Evolutionary conservation across 2,329 filamentous ascomycete species (phyloP), one percentile per base, ranked within the genome.

Genomic region (Parasarocladium wereldwijsianum): DNA sequence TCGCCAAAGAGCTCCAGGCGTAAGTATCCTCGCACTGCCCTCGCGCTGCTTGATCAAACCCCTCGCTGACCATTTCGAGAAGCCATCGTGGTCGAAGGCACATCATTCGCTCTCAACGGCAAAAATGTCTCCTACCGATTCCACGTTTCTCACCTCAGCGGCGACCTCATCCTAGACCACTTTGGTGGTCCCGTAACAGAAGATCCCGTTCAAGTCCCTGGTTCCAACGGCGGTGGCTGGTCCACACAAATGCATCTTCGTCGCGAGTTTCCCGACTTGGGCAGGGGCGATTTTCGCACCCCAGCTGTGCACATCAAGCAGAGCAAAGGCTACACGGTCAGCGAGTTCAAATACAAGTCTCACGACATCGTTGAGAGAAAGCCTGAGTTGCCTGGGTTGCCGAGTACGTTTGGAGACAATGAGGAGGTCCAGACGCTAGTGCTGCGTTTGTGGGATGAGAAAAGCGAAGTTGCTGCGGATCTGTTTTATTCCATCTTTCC

Each of bases 401-500:
- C 73, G 0, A 56, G 67, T 1, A 76, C 71, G 0, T 76, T 69
- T 39, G 72, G 71, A 7, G 43, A 43, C 2, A 65, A 60, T 2
- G 48, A 54, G 1, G 62, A 76, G 31, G 72, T 73, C 1, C 61
- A 66, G 5, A 77, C 72, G 0, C 47, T 78, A 8, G 52, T 67
- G 8, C 55, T 78, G 0, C 61, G 62, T 31, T 41, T 77, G 26
- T 64, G 64, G 37, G 73, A 78, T 42, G 65, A 66, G 23, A 61
- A 66, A 39, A 72, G 66, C 23, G 55, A 62, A 11, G 56, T 77
- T 4, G 62, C 58, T 0, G 72, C 68, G 0, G 68, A 70, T 17
- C 43, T 78, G 32, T 64, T 58, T 0, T 78, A 78, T 42, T 77
- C 71, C 0, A 57, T 77, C 26, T 78, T 77, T 34, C 70, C 71